Percentiles rank a stretch among this genome's conserved stretches.
Evolutionary conservation across 352 stramenopile genomes (phyloP).

Genomic region (Phytophthora pistaciae): DNA sequence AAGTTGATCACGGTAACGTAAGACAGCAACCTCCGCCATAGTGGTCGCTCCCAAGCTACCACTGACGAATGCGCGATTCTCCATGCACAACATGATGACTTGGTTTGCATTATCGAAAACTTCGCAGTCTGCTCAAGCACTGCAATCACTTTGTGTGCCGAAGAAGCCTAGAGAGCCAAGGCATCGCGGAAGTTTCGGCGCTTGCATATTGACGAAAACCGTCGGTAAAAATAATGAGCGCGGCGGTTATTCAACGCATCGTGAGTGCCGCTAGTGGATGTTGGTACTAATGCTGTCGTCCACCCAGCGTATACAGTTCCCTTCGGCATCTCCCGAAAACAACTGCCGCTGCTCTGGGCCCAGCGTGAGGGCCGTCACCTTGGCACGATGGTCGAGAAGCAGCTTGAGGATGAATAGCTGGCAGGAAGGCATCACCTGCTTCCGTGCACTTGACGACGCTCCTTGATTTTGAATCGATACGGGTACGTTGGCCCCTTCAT

Average conservation of each 20-base stretch:
- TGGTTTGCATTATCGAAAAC: background rate
- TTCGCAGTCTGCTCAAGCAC: background rate
- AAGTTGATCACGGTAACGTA: conserved; percentile 1
- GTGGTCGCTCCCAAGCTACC: background rate
- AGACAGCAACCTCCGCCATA: background rate
- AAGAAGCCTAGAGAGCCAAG: background rate
- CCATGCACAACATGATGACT: background rate
- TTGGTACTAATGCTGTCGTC: conserved; percentile 80
- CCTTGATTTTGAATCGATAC: conserved; percentile 21
- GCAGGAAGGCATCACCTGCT: conserved; percentile 64
- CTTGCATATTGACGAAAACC: conserved; percentile 17
- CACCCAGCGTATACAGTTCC: conserved; percentile 82
- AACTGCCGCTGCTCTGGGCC: conserved; percentile 72
- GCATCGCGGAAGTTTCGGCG: conserved; percentile 21
- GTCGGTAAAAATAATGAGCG: conserved; percentile 26
- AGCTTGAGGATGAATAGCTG: conserved; percentile 84
- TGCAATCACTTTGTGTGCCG: background rate
- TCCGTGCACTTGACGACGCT: conserved; percentile 23
- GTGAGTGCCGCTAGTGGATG: conserved; percentile 42
- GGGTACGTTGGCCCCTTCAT: background rate
- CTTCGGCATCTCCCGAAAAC: conserved; percentile 71
- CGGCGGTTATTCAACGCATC: background rate
- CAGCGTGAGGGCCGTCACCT: conserved; percentile 69
- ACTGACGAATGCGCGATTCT: background rate
- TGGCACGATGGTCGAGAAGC: conserved; percentile 68